Conservation (phyloP, 2,329 filamentous ascomycete genomes). For the Colletotrichum orchidophilum region DNA sequence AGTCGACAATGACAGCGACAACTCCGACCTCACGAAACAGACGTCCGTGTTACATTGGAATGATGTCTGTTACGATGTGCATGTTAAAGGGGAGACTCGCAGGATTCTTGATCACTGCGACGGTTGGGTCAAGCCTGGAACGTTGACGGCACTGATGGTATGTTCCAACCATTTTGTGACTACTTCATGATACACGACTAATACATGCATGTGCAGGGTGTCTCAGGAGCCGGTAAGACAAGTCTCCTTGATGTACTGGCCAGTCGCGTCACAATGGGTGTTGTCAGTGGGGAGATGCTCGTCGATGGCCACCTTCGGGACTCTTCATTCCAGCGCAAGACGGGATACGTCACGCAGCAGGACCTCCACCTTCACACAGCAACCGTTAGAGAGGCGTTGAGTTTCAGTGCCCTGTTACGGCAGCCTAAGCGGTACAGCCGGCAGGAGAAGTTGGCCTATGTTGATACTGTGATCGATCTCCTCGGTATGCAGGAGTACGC, state of each 20-base stretch:
- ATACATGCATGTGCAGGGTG: slow-evolving; percentile 5
- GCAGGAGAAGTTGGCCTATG: slow-evolving; percentile 39
- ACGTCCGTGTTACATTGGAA: slow-evolving; percentile 75
- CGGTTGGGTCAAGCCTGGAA: slow-evolving; percentile 76
- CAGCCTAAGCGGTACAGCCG: slow-evolving; percentile 67
- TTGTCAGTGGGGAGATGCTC: slow-evolving; percentile 72
- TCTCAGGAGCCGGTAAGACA: slow-evolving; percentile 47
- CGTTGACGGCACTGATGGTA: slow-evolving; percentile 71
- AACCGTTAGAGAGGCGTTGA: slow-evolving; percentile 69
- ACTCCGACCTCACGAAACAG: slow-evolving; percentile 47
- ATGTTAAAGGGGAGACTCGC: slow-evolving; percentile 68
- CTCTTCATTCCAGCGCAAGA: slow-evolving; percentile 73
- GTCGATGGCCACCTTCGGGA: slow-evolving; percentile 71
- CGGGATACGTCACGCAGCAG: slow-evolving; percentile 73
- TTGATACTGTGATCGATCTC: slow-evolving; percentile 42
- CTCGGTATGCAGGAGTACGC: slow-evolving; percentile 68
- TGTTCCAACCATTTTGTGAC: slow-evolving; percentile 70
- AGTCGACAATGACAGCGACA: neutral
- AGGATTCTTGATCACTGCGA: slow-evolving; percentile 73
- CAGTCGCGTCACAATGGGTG: slow-evolving; percentile 73
- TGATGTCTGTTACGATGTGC: slow-evolving; percentile 75
- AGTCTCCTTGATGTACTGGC: slow-evolving; percentile 70
- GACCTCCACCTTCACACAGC: slow-evolving; percentile 51
- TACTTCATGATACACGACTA: neutral
- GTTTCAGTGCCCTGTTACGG: slow-evolving; percentile 73